These are phyloP conservation scores for Neurospora sp. DNA, from an alignment of 2,329 filamentous ascomycete genomes.

Conservation along the genomic window DNA sequence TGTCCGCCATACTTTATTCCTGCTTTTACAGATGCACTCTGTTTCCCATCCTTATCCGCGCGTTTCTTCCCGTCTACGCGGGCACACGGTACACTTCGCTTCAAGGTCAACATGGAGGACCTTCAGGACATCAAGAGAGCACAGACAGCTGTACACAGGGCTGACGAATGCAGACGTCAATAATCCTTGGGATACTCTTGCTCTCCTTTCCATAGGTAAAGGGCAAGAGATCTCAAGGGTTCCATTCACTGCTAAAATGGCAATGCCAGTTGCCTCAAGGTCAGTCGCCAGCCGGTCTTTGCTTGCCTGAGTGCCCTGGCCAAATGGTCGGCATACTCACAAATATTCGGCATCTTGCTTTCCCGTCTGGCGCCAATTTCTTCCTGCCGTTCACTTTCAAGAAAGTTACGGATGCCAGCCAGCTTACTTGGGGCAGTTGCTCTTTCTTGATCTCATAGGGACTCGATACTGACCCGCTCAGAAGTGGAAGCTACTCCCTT, in stretches of 20 bases:
- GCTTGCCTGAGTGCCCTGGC: not conserved
- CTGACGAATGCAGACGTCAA: not conserved
- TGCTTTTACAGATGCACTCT: not conserved
- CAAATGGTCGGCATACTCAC: not conserved
- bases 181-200: not conserved
- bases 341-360: not conserved
- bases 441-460: not conserved
- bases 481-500: not conserved
- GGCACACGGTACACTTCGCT: not conserved
- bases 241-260: not conserved
- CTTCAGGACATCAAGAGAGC: not conserved
- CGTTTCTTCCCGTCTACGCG: not conserved
- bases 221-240: not conserved
- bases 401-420: not conserved
- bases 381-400: not conserved
- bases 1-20: not conserved
- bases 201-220: not conserved
- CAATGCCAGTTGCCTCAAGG: not conserved
- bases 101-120: not conserved
- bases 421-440: not conserved
- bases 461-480: not conserved
- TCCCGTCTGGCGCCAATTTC: not conserved
- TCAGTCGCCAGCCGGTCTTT: not conserved
- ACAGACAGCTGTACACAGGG: not conserved
- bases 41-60: not conserved